phyloP scores from a whole-genome alignment of 2,329 filamentous ascomycete species.

The Incumbomyces lentus region DNA sequence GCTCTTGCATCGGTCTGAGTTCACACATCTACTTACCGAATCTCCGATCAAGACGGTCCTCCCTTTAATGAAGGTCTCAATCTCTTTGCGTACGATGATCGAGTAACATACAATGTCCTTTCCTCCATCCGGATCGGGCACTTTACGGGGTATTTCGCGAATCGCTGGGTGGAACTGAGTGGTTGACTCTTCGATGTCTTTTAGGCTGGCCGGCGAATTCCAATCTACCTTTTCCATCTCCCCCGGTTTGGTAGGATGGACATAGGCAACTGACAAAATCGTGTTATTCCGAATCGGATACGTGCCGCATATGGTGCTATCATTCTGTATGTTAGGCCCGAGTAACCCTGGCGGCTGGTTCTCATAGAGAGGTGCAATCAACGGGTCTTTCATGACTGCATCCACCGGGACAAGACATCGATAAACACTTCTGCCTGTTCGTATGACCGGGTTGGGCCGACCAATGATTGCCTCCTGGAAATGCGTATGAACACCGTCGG shows the following conservation, averaged over 20 bases:
- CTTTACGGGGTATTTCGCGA: conserved; percentile 6
- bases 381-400: conserved; percentile 8
- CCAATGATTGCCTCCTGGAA: conserved; percentile 11
- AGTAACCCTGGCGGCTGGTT: conserved; percentile 8
- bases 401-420: conserved; percentile 13
- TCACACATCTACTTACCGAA: conserved; percentile 26
- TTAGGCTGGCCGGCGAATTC: conserved; percentile 10
- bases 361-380: conserved; percentile 11
- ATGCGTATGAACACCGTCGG: conserved; percentile 22
- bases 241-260: conserved; percentile 13
- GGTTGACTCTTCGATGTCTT: conserved; percentile 9
- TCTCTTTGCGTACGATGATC: conserved; percentile 13
- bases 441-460: conserved; percentile 6
- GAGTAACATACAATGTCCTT: conserved; percentile 14
- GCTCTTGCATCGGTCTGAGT: no score
- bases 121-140: conserved; percentile 7
- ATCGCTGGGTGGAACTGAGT: conserved; percentile 12
- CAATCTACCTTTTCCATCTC: conserved; percentile 11
- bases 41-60: conserved; percentile 54
- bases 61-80: conserved; percentile 37
- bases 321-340: conserved; percentile 8
- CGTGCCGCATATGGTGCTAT: conserved; percentile 8
- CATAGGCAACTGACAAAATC: conserved; percentile 10
- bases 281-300: conserved; percentile 11
- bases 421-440: conserved; percentile 10